phyloP scores from a whole-genome alignment of 768 basidiomycete genomes.

The Mycena galericulata region DNA sequence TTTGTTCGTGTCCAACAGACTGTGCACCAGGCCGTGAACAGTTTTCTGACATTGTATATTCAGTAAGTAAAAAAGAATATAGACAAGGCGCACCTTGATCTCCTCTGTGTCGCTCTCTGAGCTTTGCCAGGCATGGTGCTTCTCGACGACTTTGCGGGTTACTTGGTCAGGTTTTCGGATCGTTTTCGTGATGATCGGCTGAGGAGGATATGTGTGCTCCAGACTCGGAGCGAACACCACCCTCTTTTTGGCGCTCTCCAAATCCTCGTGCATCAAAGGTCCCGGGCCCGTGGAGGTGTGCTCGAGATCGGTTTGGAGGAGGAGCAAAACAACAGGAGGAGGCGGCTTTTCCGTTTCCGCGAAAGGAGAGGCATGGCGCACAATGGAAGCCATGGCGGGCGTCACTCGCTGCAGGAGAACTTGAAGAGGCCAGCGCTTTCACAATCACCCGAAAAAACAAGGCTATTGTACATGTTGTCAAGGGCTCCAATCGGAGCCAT shows the following conservation, averaged over 20 bases:
- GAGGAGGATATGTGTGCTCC: constrained; percentile 24
- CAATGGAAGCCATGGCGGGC: constrained; percentile 16
- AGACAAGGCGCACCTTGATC: constrained; percentile 23
- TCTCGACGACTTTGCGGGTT: neutral
- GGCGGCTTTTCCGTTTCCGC: constrained; percentile 23
- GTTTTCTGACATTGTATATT: constrained; percentile 14
- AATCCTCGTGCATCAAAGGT: constrained; percentile 31
- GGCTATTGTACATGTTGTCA: neutral
- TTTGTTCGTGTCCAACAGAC: constrained; percentile 22
- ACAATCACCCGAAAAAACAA: neutral
- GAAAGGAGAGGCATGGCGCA: constrained; percentile 23
- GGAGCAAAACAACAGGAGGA: constrained; percentile 24
- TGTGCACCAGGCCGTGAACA: constrained; percentile 17
- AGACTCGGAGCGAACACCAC: constrained; percentile 2
- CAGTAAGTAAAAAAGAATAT: constrained; percentile 13
- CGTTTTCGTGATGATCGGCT: neutral
- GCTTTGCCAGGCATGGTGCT: neutral
- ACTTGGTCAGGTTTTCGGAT: neutral
- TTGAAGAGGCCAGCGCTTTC: too few relatives aligned
- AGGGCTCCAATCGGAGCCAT: constrained; percentile 2
- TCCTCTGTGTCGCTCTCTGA: neutral
- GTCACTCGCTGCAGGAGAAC: constrained; percentile 11
- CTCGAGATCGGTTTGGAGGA: constrained; percentile 25
- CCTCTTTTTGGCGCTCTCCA: constrained; percentile 11
- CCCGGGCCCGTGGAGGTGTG: constrained; percentile 15